These are phyloP conservation scores for Neofusicoccum cordaticola DNA, from an alignment of 2,329 filamentous ascomycete species.

Conservation along the genomic window DNA sequence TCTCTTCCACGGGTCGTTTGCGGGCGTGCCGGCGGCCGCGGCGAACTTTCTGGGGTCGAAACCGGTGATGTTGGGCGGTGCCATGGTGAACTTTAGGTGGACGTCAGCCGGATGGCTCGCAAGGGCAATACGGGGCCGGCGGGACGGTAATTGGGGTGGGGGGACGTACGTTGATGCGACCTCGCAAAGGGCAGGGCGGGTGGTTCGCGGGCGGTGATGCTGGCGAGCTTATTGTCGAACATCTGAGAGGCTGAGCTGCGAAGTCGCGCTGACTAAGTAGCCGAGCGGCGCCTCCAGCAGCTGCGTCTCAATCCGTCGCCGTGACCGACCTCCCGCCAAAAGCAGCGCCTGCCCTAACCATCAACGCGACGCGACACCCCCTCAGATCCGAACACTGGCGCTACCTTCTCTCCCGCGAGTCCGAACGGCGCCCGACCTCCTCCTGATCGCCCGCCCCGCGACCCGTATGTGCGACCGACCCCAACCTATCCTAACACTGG, in stretches of 20 bases:
- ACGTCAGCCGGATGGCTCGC: not conserved
- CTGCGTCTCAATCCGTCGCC: not conserved
- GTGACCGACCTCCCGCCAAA: slow-evolving; percentile 11
- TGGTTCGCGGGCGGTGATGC: slow-evolving; percentile 1
- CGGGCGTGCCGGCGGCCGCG: slow-evolving; percentile 62
- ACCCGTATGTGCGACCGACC: slow-evolving; percentile 15
- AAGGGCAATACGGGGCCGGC: not conserved
- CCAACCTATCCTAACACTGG: slow-evolving; percentile 5
- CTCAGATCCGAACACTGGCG: not conserved
- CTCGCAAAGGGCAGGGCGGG: slow-evolving; percentile 4
- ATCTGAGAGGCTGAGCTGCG: not conserved
- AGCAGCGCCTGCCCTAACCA: not conserved
- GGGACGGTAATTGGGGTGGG: not conserved
- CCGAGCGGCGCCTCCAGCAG: not conserved
- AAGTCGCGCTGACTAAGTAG: not conserved
- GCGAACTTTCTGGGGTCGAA: slow-evolving; percentile 84
- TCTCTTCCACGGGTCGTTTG: slow-evolving; percentile 62
- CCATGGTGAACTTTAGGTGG: slow-evolving; percentile 42
- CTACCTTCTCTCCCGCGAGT: not conserved
- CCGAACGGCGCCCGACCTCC: slow-evolving; percentile 2
- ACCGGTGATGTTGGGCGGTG: slow-evolving; percentile 75
- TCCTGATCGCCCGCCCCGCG: slow-evolving; percentile 3
- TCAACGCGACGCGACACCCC: not conserved
- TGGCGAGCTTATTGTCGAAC: not conserved
- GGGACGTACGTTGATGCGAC: slow-evolving; percentile 1